Conservation (phyloP, 306 rosid species). For the Sesbania bispinosa region DNA sequence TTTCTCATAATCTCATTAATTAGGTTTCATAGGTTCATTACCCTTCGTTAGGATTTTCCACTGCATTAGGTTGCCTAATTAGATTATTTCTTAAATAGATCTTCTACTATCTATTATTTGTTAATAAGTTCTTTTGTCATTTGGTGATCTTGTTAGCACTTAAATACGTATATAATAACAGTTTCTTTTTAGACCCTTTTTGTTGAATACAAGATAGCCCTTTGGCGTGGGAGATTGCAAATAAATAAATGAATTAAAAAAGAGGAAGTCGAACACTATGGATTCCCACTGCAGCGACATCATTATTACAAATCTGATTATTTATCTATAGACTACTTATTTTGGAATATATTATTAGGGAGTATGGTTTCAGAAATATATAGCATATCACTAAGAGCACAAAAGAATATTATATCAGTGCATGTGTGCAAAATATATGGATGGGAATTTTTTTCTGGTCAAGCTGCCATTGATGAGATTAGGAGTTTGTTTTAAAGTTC, state of each 20-base stretch:
- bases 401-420: not conserved
- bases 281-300: slow-evolving; percentile 5
- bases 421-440: not conserved
- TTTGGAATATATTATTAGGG: no score
- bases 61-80: slow-evolving; percentile 14
- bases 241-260: not conserved
- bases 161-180: no score
- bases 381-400: not conserved
- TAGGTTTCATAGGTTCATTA: not conserved
- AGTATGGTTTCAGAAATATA: not conserved
- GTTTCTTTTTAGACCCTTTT: no score
- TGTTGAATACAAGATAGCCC: not conserved
- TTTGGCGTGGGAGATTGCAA: not conserved
- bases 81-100: not conserved
- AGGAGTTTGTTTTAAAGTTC: no score
- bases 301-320: not conserved
- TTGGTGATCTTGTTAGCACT: no score
- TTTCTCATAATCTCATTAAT: not conserved
- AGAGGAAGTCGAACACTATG: not conserved
- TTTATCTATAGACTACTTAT: not conserved
- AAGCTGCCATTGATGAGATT: not conserved
- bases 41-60: slow-evolving; percentile 11
- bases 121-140: no score
- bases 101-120: not conserved
- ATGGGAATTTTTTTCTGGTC: not conserved